These are phyloP conservation scores for Pythium aquatile DNA, from an alignment of 352 stramenopile genomes.

Conservation along the genomic window DNA sequence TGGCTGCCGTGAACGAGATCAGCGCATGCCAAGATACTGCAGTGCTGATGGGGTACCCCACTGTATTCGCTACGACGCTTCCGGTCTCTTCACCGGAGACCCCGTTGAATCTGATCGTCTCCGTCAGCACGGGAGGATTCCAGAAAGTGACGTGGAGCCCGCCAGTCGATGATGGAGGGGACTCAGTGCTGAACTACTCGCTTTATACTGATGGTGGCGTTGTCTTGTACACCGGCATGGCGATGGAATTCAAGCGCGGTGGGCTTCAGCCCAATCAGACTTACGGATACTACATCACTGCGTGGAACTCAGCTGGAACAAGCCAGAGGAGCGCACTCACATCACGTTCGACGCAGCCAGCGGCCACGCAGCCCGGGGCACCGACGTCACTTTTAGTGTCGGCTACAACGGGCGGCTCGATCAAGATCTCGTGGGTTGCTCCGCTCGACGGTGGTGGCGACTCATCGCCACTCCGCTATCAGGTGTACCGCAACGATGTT, in stretches of 20 bases:
- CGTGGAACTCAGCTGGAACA: slow-evolving; percentile 44
- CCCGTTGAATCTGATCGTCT: slow-evolving; percentile 33
- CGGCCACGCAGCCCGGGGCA: slow-evolving; percentile 28
- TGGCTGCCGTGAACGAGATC: slow-evolving; percentile 52
- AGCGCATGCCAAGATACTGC: slow-evolving; percentile 39
- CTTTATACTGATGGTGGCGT: slow-evolving; percentile 31
- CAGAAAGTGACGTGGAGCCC: slow-evolving; percentile 43
- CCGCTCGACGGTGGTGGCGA: slow-evolving; percentile 50
- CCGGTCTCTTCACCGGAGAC: slow-evolving; percentile 33
- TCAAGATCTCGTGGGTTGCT: slow-evolving; percentile 38
- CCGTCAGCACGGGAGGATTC: slow-evolving; percentile 35
- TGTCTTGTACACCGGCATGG: slow-evolving; percentile 45
- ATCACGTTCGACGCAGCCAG: slow-evolving; percentile 23
- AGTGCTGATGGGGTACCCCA: slow-evolving; percentile 27
- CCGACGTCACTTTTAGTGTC: slow-evolving; percentile 25
- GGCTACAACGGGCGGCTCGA: slow-evolving; percentile 34
- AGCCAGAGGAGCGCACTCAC: slow-evolving; percentile 30
- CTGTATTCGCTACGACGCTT: slow-evolving; percentile 38
- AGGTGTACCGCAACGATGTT: slow-evolving; percentile 35
- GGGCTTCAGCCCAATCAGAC: slow-evolving; percentile 35
- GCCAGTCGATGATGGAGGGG: slow-evolving; percentile 42
- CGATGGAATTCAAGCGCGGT: slow-evolving; percentile 36
- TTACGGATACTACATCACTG: slow-evolving; percentile 43
- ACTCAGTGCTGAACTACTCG: slow-evolving; percentile 31
- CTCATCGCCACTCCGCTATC: slow-evolving; percentile 31